Percentiles rank a stretch among this genome's conserved stretches.
These are phyloP conservation scores for Prunus padus DNA, from an alignment of 306 rosid genomes.

Conservation along the genomic window DNA sequence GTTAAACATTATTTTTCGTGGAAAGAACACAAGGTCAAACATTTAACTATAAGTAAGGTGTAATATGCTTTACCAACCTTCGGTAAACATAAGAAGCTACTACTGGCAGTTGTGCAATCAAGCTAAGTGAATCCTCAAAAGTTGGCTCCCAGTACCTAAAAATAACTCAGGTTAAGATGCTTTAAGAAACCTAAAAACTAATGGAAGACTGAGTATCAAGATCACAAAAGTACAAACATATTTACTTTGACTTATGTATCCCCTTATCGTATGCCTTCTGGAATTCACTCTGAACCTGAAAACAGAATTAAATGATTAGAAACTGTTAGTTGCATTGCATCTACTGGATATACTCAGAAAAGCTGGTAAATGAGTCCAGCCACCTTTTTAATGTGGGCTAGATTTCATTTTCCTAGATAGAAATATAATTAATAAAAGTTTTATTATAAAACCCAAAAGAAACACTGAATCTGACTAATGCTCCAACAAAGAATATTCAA, in stretches of 20 bases:
- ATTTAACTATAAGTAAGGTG: neutral
- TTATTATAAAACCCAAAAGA: neutral
- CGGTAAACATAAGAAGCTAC: constrained; percentile 92
- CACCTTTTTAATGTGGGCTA: neutral
- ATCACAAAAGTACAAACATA: constrained; percentile 5
- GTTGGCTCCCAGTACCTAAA: constrained; percentile 99
- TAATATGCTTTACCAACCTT: constrained; percentile 52
- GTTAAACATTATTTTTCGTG: neutral
- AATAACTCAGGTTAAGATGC: constrained; percentile 19
- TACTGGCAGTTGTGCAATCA: constrained; percentile 85
- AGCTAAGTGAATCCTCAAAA: constrained; percentile 82
- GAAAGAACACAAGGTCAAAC: neutral
- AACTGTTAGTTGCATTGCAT: constrained; percentile 13
- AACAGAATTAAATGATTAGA: constrained; percentile 16
- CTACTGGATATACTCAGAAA: constrained; percentile 9
- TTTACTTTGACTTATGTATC: constrained; percentile 69
- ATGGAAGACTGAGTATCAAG: constrained; percentile 18
- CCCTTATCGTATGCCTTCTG: constrained; percentile 90
- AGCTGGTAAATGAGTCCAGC: neutral
- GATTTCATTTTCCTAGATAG: neutral
- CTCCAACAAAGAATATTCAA: neutral
- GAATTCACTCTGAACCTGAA: constrained; percentile 92
- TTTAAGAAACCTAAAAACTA: constrained; percentile 24
- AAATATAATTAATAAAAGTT: neutral
- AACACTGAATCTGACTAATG: neutral